A percentile compares a stretch with the other conserved stretches of the same genome.
These are phyloP conservation scores for Mycocentrospora acerina DNA, from an alignment of 2,329 filamentous ascomycete genomes.

Conservation along the genomic window DNA sequence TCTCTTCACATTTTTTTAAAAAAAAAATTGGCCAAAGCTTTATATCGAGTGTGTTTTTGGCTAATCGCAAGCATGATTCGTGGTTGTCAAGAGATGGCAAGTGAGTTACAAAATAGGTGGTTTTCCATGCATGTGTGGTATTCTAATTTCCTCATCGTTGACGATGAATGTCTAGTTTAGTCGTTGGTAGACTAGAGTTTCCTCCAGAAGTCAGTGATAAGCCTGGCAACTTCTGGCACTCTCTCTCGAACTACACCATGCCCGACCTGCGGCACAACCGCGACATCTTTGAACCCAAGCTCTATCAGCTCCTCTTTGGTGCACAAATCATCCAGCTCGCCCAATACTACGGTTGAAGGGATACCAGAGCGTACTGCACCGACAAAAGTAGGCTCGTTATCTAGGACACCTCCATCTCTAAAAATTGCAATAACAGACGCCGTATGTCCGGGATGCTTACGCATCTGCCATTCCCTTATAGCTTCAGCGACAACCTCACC, in stretches of 20 bases:
- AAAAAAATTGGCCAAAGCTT: too few species aligned
- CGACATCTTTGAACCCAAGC: conserved; percentile 40
- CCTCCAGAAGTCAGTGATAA: conserved; percentile 38
- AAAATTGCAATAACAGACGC: conserved; percentile 51
- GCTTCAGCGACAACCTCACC: conserved; percentile 53
- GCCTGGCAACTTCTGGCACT: conserved; percentile 39
- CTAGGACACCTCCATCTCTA: conserved; percentile 49
- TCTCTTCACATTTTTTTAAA: too few species aligned
- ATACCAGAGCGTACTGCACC: conserved; percentile 27
- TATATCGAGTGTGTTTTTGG: too few species aligned
- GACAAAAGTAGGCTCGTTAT: conserved; percentile 38
- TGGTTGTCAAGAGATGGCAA: too few species aligned
- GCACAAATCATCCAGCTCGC: conserved; percentile 41
- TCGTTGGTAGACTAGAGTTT: too few species aligned
- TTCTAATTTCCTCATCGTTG: too few species aligned
- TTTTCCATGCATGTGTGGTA: too few species aligned
- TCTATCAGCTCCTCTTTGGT: conserved; percentile 32
- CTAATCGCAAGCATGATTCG: too few species aligned
- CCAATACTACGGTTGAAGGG: conserved; percentile 36
- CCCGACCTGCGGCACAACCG: conserved; percentile 41
- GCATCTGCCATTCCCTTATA: conserved; percentile 52
- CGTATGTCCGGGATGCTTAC: conserved; percentile 49
- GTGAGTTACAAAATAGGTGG: too few species aligned
- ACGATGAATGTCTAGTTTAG: too few species aligned
- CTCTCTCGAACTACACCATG: conserved; percentile 46